These are phyloP conservation scores for Dioscorea cayenensis DNA, from an alignment of 116 monocot genomes.

Conservation along the genomic window DNA sequence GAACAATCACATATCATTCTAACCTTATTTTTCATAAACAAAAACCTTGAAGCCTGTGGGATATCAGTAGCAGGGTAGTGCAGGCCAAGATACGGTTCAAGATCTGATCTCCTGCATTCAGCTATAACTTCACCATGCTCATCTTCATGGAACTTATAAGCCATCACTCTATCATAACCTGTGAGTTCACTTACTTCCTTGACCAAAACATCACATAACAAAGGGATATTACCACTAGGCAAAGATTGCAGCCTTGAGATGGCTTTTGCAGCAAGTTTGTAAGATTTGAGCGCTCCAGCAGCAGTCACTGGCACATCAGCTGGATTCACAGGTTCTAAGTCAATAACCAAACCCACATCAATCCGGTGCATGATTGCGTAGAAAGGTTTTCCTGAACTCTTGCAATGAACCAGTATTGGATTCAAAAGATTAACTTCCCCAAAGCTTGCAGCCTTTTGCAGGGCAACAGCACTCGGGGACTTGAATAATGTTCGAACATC, in stretches of 20 bases:
- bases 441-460: conserved; percentile 75
- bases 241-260: conserved; percentile 75
- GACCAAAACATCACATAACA: conserved; percentile 81
- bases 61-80: conserved; percentile 98
- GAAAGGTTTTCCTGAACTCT: conserved; percentile 77
- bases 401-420: conserved; percentile 83
- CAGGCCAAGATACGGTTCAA: conserved; percentile 82
- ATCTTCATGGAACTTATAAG: conserved; percentile 90
- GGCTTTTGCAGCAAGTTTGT: conserved; percentile 90
- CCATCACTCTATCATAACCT: conserved; percentile 88
- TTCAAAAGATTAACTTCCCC: conserved; percentile 77
- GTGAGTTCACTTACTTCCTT: conserved; percentile 76
- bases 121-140: conserved; percentile 91
- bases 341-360: conserved; percentile 63
- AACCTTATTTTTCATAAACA: conserved; percentile 96
- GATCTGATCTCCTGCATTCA: conserved; percentile 54
- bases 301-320: conserved; percentile 78
- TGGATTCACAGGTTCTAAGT: conserved; percentile 89
- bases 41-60: conserved; percentile 87
- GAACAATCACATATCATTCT: conserved; percentile 89
- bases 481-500: conserved; percentile 71
- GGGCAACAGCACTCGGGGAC: conserved; percentile 41
- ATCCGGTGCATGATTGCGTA: conserved; percentile 76
- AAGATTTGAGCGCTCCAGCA: conserved; percentile 79
- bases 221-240: conserved; percentile 72